Percentiles rank a stretch among this genome's conserved stretches.
These are phyloP conservation scores for Exophiala sp. DNA, from an alignment of 2,329 filamentous ascomycete species.

Conservation along the genomic window DNA sequence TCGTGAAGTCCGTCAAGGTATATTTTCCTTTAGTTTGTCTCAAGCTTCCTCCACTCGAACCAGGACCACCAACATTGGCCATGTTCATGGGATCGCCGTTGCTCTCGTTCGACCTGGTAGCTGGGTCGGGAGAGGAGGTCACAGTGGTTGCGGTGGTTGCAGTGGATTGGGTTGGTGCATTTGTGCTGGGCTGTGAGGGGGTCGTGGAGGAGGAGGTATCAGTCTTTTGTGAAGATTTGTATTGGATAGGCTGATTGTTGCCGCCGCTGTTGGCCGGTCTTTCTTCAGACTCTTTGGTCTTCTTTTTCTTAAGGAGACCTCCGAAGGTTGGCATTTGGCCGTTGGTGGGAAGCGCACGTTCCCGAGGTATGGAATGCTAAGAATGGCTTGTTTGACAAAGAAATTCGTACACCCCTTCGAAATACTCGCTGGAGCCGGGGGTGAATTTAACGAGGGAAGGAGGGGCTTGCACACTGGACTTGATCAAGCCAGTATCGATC, in stretches of 20 bases:
- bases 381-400: constrained; percentile 8
- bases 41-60: constrained; percentile 30
- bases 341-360: constrained; percentile 24
- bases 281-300: constrained; percentile 77
- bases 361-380: constrained; percentile 20
- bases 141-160: constrained; percentile 24
- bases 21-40: constrained; percentile 96
- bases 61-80: constrained; percentile 19
- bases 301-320: constrained; percentile 92
- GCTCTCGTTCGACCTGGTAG: constrained; percentile 29
- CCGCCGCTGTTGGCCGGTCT: constrained; percentile 29
- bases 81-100: constrained; percentile 28
- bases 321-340: constrained; percentile 82
- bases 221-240: constrained; percentile 53
- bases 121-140: constrained; percentile 25
- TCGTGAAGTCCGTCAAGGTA: constrained; percentile 81
- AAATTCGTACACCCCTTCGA: constrained; percentile 17
- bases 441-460: constrained; percentile 16
- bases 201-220: constrained; percentile 57
- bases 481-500: constrained; percentile 19
- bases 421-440: constrained; percentile 11
- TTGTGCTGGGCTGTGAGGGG: constrained; percentile 31
- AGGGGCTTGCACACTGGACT: constrained; percentile 15
- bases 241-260: constrained; percentile 25
- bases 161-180: constrained; percentile 32